Base-by-base conservation (phyloP, 441 rosid species). In the Aleurites moluccanus region DNA sequence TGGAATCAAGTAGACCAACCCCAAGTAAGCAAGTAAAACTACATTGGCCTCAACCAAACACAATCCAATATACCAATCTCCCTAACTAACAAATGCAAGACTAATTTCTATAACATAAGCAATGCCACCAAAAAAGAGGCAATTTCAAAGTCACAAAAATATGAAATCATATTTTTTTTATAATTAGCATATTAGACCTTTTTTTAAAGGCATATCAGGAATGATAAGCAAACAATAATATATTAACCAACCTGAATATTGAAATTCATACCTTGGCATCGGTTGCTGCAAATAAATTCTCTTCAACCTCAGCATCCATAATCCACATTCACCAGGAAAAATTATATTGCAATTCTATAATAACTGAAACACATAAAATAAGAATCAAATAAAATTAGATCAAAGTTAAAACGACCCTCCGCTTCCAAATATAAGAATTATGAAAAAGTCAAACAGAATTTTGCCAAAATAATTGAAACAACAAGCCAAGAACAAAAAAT, bases 241-340 rank as follows among this genome's bases (percentile, higher is more conserved):
- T 18, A 28, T 27, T 40, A 20, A 25, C 47, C 63, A 20, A 25
- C 47, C 63, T 30, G 67, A 64, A 68, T 40, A 49, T 73, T 65
- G 52, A 56, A 56, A 75, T 40, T 64, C 80, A 76, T 86, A 96
- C 99, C 99, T 94, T 94, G 73, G 98, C 97, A 89, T 97, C 99
- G 72, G 88, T 85, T 16, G 89, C 96, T 10, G 97, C 97, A 78
- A 97, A 94, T 47, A 92, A 84, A 80, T 82, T 94, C 81, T 97
- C 99, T 81, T 97, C 99, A 62, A 94, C 92, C 84, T 92, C 97
- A 28, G 81, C 77, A 80, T 97, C 99, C 99, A 97, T 94, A 65
- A 61, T 82, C 83, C 79, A 74, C 82, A 73, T 40, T 85, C 84
- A 84, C 82, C 49, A 45, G 72, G 61, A 73, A 76, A 75, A 73